A percentile compares a stretch with the other conserved stretches of the same genome.
Evolutionary conservation across 306 rosid genomes (phyloP).

Genomic region (Corylus americana): DNA sequence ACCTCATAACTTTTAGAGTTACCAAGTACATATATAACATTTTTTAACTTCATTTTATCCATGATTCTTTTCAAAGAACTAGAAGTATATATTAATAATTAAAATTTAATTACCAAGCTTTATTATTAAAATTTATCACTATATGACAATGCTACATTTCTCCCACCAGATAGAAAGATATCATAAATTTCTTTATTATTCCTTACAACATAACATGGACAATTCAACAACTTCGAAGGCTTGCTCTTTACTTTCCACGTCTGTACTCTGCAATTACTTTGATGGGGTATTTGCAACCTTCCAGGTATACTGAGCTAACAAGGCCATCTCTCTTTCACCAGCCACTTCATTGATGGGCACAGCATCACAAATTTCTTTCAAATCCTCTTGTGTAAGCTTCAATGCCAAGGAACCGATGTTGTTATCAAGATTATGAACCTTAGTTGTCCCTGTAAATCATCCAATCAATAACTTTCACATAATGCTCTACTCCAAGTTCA

Average conservation of each 20-base stretch:
- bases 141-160: no score
- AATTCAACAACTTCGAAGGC: background rate
- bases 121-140: no score
- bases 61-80: no score
- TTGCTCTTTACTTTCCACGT: background rate
- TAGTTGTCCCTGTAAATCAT: slow-evolving; percentile 58
- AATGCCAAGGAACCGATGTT: slow-evolving; percentile 57
- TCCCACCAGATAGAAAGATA: no score
- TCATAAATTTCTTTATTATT: no score
- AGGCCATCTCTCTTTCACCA: slow-evolving; percentile 47
- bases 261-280: slow-evolving; percentile 24
- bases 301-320: slow-evolving; percentile 35
- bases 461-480: slow-evolving; percentile 18
- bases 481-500: slow-evolving; percentile 8
- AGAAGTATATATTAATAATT: no score
- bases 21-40: no score
- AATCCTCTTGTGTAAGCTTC: slow-evolving; percentile 54
- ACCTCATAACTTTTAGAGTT: no score
- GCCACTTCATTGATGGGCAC: slow-evolving; percentile 55
- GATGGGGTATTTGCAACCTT: slow-evolving; percentile 55
- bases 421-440: slow-evolving; percentile 55
- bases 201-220: no score
- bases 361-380: slow-evolving; percentile 59
- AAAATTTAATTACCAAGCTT: no score
- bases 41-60: no score